These are phyloP conservation scores for Puccinia horiana DNA, from an alignment of 1,284 basidiomycete species.

Conservation along the genomic window DNA sequence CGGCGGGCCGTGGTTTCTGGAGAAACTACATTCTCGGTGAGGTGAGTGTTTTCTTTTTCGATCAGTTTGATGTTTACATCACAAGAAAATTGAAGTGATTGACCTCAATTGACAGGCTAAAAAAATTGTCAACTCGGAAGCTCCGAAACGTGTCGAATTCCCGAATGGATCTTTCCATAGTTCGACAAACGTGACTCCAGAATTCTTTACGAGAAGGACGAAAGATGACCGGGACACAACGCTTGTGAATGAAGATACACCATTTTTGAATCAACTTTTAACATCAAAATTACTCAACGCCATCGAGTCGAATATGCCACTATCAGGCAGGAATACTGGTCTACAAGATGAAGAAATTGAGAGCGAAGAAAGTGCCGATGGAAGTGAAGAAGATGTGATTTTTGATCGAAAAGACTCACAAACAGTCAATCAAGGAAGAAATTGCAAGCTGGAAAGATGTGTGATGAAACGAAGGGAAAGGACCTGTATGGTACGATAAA, in stretches of 20 bases:
- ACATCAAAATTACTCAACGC: neutral
- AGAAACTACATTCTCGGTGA: no score
- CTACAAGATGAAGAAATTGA: no score
- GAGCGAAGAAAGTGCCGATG: no score
- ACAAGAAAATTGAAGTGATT: neutral
- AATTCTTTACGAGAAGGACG: neutral
- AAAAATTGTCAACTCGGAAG: neutral
- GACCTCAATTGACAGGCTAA: neutral
- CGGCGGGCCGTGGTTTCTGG: no score
- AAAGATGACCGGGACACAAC: neutral
- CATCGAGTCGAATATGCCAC: neutral
- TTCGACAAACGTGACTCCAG: neutral
- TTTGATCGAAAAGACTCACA: no score
- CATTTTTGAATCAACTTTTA: neutral
- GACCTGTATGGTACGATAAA: no score
- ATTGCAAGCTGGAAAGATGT: no score
- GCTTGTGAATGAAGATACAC: neutral
- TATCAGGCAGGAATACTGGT: neutral
- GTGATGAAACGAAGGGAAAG: no score
- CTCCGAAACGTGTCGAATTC: neutral
- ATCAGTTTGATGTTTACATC: neutral
- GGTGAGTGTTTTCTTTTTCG: neutral
- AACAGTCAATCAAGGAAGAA: no score
- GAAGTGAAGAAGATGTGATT: no score
- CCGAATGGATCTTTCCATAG: neutral